Evolutionary conservation across 192 early-diverging fungal species (phyloP).

Genomic region (Spizellomyces sp.): DNA sequence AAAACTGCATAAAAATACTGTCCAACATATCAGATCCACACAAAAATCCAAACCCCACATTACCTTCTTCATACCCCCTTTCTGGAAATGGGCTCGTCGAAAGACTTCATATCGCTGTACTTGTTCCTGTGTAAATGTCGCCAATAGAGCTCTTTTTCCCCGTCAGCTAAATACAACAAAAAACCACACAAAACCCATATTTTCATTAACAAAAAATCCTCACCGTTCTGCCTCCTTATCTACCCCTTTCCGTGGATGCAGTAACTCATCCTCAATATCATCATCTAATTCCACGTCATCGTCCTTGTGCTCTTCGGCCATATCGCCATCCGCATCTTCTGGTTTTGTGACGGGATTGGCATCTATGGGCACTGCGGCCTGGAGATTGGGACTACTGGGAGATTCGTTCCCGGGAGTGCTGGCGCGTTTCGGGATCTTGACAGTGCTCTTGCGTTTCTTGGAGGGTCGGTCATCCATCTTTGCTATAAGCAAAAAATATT

Average conservation of each 20-base stretch:
- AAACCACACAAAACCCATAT: no score
- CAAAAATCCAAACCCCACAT: conserved; percentile 3
- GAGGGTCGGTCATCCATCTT: no score
- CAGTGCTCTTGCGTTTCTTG: no score
- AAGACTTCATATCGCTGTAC: conserved; percentile 80
- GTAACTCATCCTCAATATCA: conserved; percentile 19
- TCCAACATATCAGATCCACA: not conserved
- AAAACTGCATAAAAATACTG: not conserved
- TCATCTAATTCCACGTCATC: conserved; percentile 55
- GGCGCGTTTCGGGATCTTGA: no score
- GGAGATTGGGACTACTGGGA: no score
- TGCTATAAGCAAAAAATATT: no score
- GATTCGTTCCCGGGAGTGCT: no score
- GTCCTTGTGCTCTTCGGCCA: not conserved
- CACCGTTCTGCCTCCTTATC: conserved; percentile 19
- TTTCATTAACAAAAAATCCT: not conserved
- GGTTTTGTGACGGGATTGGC: no score
- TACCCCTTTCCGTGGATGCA: conserved; percentile 10
- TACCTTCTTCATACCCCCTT: conserved; percentile 76
- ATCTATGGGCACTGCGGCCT: no score
- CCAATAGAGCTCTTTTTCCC: conserved; percentile 53
- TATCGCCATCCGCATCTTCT: not conserved
- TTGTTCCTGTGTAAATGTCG: conserved; percentile 73
- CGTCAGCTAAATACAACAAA: not conserved
- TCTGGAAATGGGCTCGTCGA: conserved; percentile 74